A percentile compares a stretch with the other conserved stretches of the same genome.
Evolutionary conservation across 805 yeast genomes (phyloP).

Genomic region (Starmerella stellata): DNA sequence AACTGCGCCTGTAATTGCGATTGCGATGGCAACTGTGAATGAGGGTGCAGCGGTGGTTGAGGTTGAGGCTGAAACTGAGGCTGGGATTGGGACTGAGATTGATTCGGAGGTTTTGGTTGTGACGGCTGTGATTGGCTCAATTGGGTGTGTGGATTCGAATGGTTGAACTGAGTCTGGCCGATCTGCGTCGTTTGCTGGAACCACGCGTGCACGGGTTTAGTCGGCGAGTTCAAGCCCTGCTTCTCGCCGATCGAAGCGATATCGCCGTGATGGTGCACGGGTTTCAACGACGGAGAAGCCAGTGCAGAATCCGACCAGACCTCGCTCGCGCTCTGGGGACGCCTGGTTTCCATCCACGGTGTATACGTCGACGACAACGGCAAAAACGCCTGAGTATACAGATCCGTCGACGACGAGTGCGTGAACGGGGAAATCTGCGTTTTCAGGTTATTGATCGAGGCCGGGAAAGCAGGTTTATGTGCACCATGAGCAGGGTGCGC

Average conservation of each 20-base stretch:
- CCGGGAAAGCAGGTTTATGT: neutral
- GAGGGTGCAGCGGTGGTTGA: constrained; percentile 1
- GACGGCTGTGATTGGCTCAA: too few species aligned
- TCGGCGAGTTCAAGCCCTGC: neutral
- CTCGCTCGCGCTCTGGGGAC: constrained; percentile 10
- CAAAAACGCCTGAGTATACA: constrained; percentile 17
- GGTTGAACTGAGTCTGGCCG: too few species aligned
- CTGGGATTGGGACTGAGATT: too few species aligned
- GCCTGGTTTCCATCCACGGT: constrained; percentile 13
- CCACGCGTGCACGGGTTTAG: constrained; percentile 5
- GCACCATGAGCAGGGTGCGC: neutral
- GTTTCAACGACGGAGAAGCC: neutral
- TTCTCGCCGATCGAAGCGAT: too few species aligned
- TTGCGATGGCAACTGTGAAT: neutral
- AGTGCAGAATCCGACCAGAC: neutral
- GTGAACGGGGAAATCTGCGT: neutral
- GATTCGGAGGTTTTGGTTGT: too few species aligned
- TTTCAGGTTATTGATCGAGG: neutral
- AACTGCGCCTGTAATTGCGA: constrained; percentile 1
- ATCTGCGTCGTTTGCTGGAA: too few species aligned
- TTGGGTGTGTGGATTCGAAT: too few species aligned
- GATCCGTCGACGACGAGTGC: constrained; percentile 5
- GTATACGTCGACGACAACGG: constrained; percentile 8
- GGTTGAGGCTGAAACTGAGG: constrained; percentile 6
- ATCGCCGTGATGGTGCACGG: neutral